Evolutionary conservation across 176 grass and related monocot species (phyloP), one percentile per base, ranked within the genome.

Genomic region (Cocos nucifera): DNA sequence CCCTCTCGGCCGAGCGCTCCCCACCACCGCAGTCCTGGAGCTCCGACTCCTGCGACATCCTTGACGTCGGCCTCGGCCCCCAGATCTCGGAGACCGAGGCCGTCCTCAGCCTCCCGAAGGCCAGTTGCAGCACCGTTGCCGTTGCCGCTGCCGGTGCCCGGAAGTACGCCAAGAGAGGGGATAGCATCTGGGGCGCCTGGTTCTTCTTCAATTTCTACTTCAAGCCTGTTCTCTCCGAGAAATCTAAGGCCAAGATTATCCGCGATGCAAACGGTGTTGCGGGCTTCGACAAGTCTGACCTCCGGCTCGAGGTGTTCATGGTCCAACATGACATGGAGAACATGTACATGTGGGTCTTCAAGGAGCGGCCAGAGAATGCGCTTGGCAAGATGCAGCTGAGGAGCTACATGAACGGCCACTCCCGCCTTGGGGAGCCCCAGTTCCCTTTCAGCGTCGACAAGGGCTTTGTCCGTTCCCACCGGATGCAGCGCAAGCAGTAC

Each of bases 1-100:
- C 86, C 0, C 74, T 81, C 9, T 80, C 86, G 0, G 80, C 65
- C 19, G 86, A 89, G 18, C 65, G 69, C 7, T 84, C 70, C 1
- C 86, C 74, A 0, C 70, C 61, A 0, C 80, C 61, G 32, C 53
- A 63, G 0, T 44, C 61, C 4, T 84, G 85, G 80, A 49, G 17
- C 51, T 44, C 73, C 2, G 80, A 89, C 15, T 6, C 65, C 0
- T 80, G 79, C 0, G 80, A 89, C 50, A 84, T 89, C 24, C 66
- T 89, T 27, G 86, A 84, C 27, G 80, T 84, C 15, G 24, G 66
- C 27, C 80, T 84, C 18, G 61, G 80, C n/a, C 79, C 80, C 6
- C 85, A 89, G 17, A 65, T 72, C 0, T 80, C 70, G 10, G 85
- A 89, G 61, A 73, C 85, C 0, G 84, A 87, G 71, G 70, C 75